These are phyloP conservation scores for Nitzschia inconspicua DNA, from an alignment of 108 stramenopile species.

Conservation along the genomic window DNA sequence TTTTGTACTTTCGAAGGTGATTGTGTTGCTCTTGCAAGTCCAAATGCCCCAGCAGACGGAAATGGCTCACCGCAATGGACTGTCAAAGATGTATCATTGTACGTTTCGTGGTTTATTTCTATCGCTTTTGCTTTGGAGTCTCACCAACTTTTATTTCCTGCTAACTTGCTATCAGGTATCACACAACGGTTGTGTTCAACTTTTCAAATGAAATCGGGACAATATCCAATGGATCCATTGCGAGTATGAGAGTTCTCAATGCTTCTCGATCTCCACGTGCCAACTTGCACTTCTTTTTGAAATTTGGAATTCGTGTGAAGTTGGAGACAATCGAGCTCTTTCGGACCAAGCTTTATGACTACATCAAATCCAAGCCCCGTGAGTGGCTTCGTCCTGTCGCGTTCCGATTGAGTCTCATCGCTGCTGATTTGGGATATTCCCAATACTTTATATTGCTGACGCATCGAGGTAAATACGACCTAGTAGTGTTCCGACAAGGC, in stretches of 20 bases:
- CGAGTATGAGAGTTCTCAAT: constrained; percentile 63
- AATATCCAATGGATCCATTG: constrained; percentile 58
- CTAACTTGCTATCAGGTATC: too few relatives aligned
- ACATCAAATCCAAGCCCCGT: constrained; percentile 49
- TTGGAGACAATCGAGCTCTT: constrained; percentile 46
- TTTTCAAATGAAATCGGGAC: constrained; percentile 61
- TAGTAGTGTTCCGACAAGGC: too few relatives aligned
- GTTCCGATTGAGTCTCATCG: constrained; percentile 51
- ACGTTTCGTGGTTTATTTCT: background rate
- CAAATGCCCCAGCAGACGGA: background rate
- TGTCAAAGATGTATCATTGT: constrained; percentile 8
- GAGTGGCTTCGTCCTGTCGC: constrained; percentile 55
- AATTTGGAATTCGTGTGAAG: constrained; percentile 55
- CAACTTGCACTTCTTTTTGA: constrained; percentile 33
- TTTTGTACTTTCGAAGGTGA: too few relatives aligned
- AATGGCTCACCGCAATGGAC: constrained; percentile 5
- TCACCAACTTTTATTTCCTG: too few relatives aligned
- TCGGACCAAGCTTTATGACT: constrained; percentile 44
- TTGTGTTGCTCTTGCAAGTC: constrained; percentile 33
- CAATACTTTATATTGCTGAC: constrained; percentile 52
- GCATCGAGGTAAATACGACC: too few relatives aligned
- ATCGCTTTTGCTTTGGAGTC: too few relatives aligned
- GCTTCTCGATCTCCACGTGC: constrained; percentile 66
- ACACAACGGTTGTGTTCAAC: background rate
- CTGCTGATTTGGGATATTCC: constrained; percentile 61